Evolutionary conservation across 2,329 filamentous ascomycete species (phyloP), one percentile per base, ranked within the genome.

Genomic region (Penicillium sp.): DNA sequence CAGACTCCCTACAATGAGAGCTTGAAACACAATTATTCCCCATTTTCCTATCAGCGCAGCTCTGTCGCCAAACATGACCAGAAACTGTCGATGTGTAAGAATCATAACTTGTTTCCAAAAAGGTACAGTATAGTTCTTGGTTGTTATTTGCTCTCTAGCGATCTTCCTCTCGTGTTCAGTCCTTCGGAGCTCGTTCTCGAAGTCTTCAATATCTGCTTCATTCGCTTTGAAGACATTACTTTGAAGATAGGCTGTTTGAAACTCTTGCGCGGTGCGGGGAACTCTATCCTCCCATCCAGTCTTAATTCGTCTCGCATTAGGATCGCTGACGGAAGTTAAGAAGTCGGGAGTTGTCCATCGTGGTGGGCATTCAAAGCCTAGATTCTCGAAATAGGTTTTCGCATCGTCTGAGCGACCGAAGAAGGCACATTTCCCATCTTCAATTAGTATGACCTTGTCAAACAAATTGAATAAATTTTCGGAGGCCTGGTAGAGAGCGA

Each of bases 331-430:
- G 2, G 87, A 90, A 0, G 89, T 92, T 29, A 92, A 74, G 71
- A 92, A 93, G 69, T 93, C 90, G 4, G 85, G 86, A 0, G 87
- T 87, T 0, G 88, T 91, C 81, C 87, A 85, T 13, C 89, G 82
- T 19, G 85, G 81, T 0, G 89, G 88, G 64, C 88, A 90, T 14
- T 84, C 78, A 62, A 91, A 92, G 0, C 90, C 90, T 31, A 92
- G 77, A n/a, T 83, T 75, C 44, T 86, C 72, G 59, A 92, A 92
- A 67, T 89, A 92, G 24, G 79, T 71, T 66, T 84, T 88, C 1
- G 89, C 89, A 1, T 83, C 75, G 4, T 82, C 79, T 0, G 83
- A 80, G 0, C 79, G 79, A 2, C 90, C 90, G 62, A 86, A 92
- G 74, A 85, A 92, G 18, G 91, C 83, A 60, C 88, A 88, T 53